A percentile compares a stretch with the other conserved stretches of the same genome.
Conservation (phyloP, 2,329 filamentous ascomycete species). For the Diaporthe australafricana region DNA sequence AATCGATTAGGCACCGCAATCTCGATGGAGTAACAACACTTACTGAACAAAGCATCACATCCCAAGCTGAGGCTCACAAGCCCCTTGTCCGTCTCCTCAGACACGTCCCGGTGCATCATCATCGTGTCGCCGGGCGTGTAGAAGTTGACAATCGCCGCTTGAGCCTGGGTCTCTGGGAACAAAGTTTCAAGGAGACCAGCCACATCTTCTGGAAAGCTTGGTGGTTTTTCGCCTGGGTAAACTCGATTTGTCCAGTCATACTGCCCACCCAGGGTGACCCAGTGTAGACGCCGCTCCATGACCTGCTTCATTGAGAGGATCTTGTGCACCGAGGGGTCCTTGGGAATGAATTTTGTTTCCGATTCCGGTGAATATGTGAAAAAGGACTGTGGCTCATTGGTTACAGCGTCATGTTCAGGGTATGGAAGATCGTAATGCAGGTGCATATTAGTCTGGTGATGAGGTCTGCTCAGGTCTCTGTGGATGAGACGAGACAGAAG, state of each 20-base stretch:
- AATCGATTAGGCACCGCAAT: not conserved
- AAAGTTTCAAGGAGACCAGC: constrained; percentile 73
- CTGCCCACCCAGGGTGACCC: constrained; percentile 94
- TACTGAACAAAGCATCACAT: constrained; percentile 83
- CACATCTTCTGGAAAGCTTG: constrained; percentile 80
- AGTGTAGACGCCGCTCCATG: constrained; percentile 84
- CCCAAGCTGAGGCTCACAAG: constrained; percentile 90
- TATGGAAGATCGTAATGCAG: constrained; percentile 51
- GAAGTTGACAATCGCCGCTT: constrained; percentile 94
- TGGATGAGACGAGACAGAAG: constrained; percentile 78
- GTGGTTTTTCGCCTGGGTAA: constrained; percentile 78
- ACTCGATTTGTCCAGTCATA: constrained; percentile 94
- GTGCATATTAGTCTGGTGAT: constrained; percentile 84
- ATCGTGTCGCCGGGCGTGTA: constrained; percentile 92
- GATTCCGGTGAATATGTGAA: constrained; percentile 62
- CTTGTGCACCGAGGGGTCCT: constrained; percentile 80
- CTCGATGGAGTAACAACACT: not conserved
- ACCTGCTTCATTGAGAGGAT: constrained; percentile 77
- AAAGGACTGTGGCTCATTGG: constrained; percentile 56
- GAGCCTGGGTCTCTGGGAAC: constrained; percentile 81
- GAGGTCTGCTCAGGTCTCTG: constrained; percentile 74
- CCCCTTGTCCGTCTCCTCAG: constrained; percentile 82
- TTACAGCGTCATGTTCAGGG: constrained; percentile 10
- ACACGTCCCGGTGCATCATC: constrained; percentile 93
- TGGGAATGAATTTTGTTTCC: constrained; percentile 71